Evolutionary conservation across 768 basidiomycete species (phyloP).

Genomic region (Clathrus columnatus): DNA sequence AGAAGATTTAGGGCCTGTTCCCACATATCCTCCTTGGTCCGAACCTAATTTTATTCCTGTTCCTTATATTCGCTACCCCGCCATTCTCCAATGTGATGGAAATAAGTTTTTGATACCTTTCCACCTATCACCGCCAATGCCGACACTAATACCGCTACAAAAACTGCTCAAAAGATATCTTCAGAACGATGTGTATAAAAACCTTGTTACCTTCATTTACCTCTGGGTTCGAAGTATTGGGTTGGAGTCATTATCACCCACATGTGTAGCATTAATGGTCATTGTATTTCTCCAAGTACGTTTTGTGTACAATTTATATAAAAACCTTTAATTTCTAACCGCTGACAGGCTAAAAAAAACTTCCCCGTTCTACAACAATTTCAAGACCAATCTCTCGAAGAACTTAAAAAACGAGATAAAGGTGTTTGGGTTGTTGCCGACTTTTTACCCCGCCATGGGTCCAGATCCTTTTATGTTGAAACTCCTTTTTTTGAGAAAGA

Average conservation of each 20-base stretch:
- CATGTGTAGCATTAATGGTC: conserved; percentile 14
- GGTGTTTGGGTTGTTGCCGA: conserved; percentile 1
- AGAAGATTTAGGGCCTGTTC: neutral
- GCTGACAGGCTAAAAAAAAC: neutral
- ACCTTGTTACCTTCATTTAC: conserved; percentile 1
- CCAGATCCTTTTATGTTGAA: conserved; percentile 4
- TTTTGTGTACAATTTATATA: neutral
- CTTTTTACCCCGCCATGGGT: neutral
- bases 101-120: neutral
- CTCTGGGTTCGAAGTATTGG: conserved; percentile 9
- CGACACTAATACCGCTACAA: neutral
- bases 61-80: conserved; percentile 4
- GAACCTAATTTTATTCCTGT: neutral
- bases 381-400: neutral
- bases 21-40: neutral
- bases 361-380: conserved; percentile 3
- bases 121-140: conserved; percentile 4
- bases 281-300: conserved; percentile 8
- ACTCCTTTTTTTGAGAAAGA: neutral
- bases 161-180: neutral
- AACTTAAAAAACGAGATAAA: neutral
- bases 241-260: conserved; percentile 1
- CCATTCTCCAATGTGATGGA: neutral
- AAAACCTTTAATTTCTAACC: neutral
- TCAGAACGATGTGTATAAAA: neutral